These are phyloP conservation scores for Candida pseudoglaebosa DNA, from an alignment of 805 yeast species.

Conservation along the genomic window DNA sequence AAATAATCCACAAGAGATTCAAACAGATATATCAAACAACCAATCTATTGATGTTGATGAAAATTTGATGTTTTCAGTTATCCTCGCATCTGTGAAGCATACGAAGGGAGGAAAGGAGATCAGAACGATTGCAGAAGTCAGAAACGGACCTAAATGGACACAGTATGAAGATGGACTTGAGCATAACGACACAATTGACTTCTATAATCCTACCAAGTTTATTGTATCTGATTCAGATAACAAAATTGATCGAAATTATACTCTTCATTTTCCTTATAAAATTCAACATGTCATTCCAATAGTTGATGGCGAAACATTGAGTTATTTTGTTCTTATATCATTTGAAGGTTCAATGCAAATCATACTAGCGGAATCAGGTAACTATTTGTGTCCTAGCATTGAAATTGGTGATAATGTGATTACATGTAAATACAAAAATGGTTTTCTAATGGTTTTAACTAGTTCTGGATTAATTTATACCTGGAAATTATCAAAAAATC, in stretches of 20 bases:
- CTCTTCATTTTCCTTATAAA: conserved; percentile 43
- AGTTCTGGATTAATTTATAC: conserved; percentile 46
- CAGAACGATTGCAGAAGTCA: conserved; percentile 34
- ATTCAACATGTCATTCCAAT: conserved; percentile 46
- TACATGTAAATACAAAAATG: conserved; percentile 29
- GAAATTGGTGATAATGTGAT: conserved; percentile 50
- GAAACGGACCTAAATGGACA: conserved; percentile 42
- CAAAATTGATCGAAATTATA: conserved; percentile 25
- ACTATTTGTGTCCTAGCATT: conserved; percentile 42
- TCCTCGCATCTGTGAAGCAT: conserved; percentile 31
- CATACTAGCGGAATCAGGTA: conserved; percentile 42
- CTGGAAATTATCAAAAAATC: conserved; percentile 41
- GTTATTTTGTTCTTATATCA: conserved; percentile 52
- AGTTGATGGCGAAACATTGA: conserved; percentile 25
- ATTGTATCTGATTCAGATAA: conserved; percentile 39
- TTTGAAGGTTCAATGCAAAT: conserved; percentile 54
- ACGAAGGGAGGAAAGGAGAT: conserved; percentile 12
- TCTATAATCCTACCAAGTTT: conserved; percentile 43
- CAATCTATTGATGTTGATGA: conserved; percentile 33
- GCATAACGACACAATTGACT: conserved; percentile 37
- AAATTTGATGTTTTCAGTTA: conserved; percentile 32
- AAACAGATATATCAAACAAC: conserved; percentile 22
- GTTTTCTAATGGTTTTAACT: conserved; percentile 42
- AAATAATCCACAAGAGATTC: conserved; percentile 18
- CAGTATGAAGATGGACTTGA: conserved; percentile 35